Evolutionary conservation across 1,284 basidiomycete genomes (phyloP).

Genomic region (Tilletia setariae): DNA sequence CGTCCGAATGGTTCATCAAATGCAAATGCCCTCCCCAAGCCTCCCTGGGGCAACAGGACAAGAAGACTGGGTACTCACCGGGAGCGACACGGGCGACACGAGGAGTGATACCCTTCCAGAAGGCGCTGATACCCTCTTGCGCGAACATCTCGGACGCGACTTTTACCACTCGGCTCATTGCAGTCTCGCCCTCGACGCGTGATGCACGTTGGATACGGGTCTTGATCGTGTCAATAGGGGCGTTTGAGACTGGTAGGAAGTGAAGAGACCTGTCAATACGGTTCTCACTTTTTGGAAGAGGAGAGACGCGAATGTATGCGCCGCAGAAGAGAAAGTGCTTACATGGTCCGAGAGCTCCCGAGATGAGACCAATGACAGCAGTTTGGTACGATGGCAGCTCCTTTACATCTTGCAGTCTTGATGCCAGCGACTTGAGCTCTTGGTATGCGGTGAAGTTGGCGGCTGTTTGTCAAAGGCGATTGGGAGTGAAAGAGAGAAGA

Average conservation of each 20-base stretch:
- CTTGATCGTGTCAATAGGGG: conserved; percentile 96
- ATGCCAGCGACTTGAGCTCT: conserved; percentile 81
- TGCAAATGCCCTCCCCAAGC: background rate
- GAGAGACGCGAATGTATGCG: conserved; percentile 42
- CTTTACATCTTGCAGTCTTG: conserved; percentile 63
- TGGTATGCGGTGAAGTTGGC: conserved; percentile 99
- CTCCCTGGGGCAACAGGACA: background rate
- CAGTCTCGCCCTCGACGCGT: conserved; percentile 72
- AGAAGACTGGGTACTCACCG: conserved; percentile 20
- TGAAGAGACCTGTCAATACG: conserved; percentile 6
- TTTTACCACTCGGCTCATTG: conserved; percentile 67
- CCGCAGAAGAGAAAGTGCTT: conserved; percentile 5
- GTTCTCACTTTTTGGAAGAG: conserved; percentile 46
- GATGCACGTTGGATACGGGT: conserved; percentile 78
- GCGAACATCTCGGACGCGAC: conserved; percentile 91
- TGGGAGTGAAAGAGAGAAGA: background rate
- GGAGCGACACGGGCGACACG: conserved; percentile 93
- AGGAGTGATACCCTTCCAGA: conserved; percentile 84
- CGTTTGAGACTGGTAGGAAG: conserved; percentile 68
- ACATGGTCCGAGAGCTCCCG: conserved; percentile 87
- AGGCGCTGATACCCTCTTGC: conserved; percentile 80
- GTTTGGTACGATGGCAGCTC: conserved; percentile 79
- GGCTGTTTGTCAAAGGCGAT: conserved; percentile 57
- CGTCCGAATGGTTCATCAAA: too few species aligned
- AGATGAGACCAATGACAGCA: conserved; percentile 87